Evolutionary conservation across 352 stramenopile genomes (phyloP).

Genomic region (Phytophthora uliginosa): DNA sequence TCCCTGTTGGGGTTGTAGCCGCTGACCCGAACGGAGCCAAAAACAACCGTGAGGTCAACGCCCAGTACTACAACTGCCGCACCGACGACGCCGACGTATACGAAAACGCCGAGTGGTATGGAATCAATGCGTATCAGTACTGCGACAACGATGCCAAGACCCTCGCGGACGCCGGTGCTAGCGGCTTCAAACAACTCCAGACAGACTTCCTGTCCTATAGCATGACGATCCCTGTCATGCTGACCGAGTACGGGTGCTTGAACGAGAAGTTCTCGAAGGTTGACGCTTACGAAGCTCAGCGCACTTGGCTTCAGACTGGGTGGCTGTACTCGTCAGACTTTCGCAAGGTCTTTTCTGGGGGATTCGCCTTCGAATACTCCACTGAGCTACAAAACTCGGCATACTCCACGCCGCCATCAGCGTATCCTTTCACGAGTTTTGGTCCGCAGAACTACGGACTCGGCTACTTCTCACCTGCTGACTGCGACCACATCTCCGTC

Average conservation of each 20-base stretch:
- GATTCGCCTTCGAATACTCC: conserved; percentile 88
- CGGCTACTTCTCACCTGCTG: conserved; percentile 81
- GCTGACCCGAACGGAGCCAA: conserved; percentile 53
- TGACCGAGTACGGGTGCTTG: conserved; percentile 89
- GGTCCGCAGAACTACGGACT: conserved; percentile 88
- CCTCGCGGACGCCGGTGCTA: conserved; percentile 36
- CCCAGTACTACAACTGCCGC: conserved; percentile 91
- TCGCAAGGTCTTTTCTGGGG: conserved; percentile 66
- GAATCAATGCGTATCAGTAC: conserved; percentile 84
- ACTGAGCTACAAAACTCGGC: conserved; percentile 82
- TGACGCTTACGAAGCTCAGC: conserved; percentile 68
- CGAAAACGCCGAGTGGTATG: conserved; percentile 87
- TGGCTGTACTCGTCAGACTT: conserved; percentile 66
- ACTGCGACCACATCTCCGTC: conserved; percentile 70
- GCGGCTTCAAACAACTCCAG: conserved; percentile 62
- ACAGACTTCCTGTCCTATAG: conserved; percentile 62
- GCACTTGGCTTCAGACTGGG: conserved; percentile 66
- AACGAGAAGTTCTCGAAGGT: conserved; percentile 68
- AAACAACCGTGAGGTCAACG: conserved; percentile 61
- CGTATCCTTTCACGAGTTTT: conserved; percentile 81
- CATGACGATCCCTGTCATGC: conserved; percentile 80
- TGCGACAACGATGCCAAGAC: conserved; percentile 61
- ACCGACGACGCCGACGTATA: conserved; percentile 63
- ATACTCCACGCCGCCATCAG: conserved; percentile 50
- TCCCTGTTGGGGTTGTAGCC: conserved; percentile 83